phyloP scores from a whole-genome alignment of 352 stramenopile genomes.

The Pythium plurisporium region DNA sequence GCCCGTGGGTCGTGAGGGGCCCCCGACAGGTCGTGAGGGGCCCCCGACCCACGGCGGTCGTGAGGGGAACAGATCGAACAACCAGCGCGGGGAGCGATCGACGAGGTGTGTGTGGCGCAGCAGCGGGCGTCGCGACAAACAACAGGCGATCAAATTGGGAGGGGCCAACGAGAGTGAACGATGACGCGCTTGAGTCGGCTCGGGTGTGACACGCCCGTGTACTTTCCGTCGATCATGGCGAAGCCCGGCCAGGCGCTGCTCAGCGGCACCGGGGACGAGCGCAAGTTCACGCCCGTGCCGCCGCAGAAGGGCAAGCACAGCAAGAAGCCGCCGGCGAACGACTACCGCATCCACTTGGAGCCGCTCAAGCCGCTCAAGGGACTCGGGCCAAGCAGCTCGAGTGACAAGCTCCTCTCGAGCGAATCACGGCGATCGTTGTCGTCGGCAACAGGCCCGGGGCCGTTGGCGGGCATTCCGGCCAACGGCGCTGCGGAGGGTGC shows the following conservation, averaged over 20 bases:
- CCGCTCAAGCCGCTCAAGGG: conserved; percentile 44
- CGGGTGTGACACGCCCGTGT: conserved; percentile 37
- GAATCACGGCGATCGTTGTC: conserved; percentile 1
- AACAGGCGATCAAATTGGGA: no score
- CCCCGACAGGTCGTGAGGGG: no score
- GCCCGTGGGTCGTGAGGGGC: no score
- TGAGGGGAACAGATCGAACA: background rate
- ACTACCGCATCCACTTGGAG: conserved; percentile 62
- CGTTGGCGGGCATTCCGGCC: background rate
- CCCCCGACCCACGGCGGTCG: no score
- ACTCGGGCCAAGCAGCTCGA: conserved; percentile 12
- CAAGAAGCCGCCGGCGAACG: conserved; percentile 44
- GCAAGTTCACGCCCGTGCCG: conserved; percentile 39
- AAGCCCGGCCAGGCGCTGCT: conserved; percentile 12
- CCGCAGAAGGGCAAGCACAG: conserved; percentile 48
- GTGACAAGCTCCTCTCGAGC: background rate
- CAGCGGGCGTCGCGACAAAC: no score
- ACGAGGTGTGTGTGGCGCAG: background rate
- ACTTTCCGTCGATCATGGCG: conserved; percentile 48
- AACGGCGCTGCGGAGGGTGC: background rate
- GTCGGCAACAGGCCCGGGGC: no score
- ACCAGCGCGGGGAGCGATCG: background rate
- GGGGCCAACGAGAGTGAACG: no score
- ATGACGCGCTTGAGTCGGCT: conserved; percentile 38
- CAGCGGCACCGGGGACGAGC: conserved; percentile 16